Conservation (phyloP, 192 early-diverging fungal genomes). For the Mortierella hygrophila region DNA sequence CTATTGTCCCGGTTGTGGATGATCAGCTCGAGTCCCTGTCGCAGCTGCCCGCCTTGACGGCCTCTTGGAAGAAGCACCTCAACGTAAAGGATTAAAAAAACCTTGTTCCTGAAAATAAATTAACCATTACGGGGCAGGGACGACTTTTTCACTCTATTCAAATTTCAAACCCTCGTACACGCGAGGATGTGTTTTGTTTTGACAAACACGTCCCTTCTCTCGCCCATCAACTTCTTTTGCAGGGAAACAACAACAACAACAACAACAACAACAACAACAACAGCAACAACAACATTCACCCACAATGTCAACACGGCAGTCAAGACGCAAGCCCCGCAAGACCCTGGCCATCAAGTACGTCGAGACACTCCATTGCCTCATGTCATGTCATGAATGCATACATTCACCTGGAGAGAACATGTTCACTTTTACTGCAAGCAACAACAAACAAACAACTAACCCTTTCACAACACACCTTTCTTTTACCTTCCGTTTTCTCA, state of each 20-base stretch:
- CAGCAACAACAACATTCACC: background rate
- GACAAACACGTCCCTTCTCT: constrained; percentile 9
- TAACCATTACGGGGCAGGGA: constrained; percentile 5
- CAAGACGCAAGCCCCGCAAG: constrained; percentile 50
- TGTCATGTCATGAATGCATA: background rate
- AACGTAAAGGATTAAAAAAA: background rate
- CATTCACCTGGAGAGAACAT: background rate
- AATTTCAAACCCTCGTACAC: no score
- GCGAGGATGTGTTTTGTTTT: constrained; percentile 8
- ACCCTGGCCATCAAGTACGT: constrained; percentile 40
- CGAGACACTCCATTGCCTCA: background rate
- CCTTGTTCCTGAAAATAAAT: background rate
- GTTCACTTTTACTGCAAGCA: background rate
- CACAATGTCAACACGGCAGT: constrained; percentile 35
- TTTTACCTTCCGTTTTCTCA: background rate
- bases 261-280: background rate
- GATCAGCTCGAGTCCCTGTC: constrained; percentile 32
- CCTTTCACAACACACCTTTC: background rate
- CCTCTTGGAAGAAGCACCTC: constrained; percentile 18
- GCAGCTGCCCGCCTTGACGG: constrained; percentile 30
- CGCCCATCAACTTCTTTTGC: background rate
- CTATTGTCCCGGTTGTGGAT: constrained; percentile 31
- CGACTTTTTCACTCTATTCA: background rate
- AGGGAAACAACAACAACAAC: no score
- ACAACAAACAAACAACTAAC: background rate